phyloP scores from a whole-genome alignment of 2,329 filamentous ascomycete genomes.

The Pseudovirgaria hyperparasitica region DNA sequence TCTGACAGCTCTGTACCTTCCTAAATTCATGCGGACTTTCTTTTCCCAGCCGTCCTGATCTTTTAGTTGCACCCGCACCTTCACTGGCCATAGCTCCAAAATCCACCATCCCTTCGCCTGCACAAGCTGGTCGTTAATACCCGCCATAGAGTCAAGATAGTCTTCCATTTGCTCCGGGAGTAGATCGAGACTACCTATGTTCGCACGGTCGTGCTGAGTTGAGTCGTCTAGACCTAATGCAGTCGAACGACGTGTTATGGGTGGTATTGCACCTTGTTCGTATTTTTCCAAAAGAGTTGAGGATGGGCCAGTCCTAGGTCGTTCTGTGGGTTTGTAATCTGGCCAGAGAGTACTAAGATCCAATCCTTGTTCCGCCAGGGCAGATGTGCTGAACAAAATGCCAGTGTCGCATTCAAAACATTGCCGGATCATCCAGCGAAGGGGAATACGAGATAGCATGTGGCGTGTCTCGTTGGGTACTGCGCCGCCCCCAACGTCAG shows the following conservation, averaged over 20 bases:
- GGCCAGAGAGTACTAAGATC: conserved; percentile 31
- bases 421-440: conserved; percentile 37
- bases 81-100: conserved; percentile 31
- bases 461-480: conserved; percentile 28
- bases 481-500: conserved; percentile 33
- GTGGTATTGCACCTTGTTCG: conserved; percentile 18
- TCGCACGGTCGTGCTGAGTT: conserved; percentile 9
- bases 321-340: conserved; percentile 17
- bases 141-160: conserved; percentile 29
- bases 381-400: conserved; percentile 28
- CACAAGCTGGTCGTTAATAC: conserved; percentile 28
- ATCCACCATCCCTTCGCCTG: conserved; percentile 30
- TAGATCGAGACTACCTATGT: conserved; percentile 9
- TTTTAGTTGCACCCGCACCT: conserved; percentile 22
- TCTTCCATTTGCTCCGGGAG: conserved; percentile 31
- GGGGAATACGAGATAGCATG: conserved; percentile 31
- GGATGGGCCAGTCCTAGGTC: conserved; percentile 21
- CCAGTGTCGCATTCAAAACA: conserved; percentile 35
- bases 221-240: conserved; percentile 10
- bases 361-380: conserved; percentile 28
- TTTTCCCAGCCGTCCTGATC: conserved; percentile 24
- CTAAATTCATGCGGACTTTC: conserved; percentile 25
- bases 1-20: conserved; percentile 22
- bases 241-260: conserved; percentile 18
- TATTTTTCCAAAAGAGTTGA: conserved; percentile 24